phyloP scores from a whole-genome alignment of 2,329 filamentous ascomycete genomes.

The Paradendryphiella salina region DNA sequence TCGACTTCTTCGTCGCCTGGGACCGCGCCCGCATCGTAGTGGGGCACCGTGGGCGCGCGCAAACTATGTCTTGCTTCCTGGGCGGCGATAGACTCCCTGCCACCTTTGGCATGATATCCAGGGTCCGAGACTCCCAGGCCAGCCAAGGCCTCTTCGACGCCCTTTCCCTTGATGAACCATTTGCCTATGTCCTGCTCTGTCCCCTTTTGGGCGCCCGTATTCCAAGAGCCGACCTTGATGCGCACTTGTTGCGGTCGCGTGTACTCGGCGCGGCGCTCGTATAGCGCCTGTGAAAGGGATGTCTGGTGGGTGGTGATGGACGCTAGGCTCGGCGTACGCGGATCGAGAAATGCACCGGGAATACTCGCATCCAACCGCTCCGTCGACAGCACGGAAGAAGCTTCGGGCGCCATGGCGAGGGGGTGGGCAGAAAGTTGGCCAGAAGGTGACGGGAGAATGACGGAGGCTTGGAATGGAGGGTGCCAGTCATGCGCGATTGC shows the following conservation, averaged over 20 bases:
- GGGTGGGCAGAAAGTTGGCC: background rate
- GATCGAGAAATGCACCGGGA: constrained; percentile 55
- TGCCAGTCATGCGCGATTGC: background rate
- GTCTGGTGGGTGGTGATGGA: constrained; percentile 50
- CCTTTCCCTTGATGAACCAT: constrained; percentile 84
- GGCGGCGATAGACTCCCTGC: constrained; percentile 52
- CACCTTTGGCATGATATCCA: constrained; percentile 38
- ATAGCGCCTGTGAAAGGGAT: constrained; percentile 61
- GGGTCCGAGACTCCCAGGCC: constrained; percentile 49
- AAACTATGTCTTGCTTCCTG: constrained; percentile 53
- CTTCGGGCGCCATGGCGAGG: constrained; percentile 36
- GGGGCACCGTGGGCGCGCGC: constrained; percentile 51
- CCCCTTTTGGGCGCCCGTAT: constrained; percentile 81
- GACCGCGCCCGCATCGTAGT: constrained; percentile 52
- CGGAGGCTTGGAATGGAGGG: background rate
- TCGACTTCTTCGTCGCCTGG: constrained; percentile 71
- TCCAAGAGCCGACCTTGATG: constrained; percentile 94
- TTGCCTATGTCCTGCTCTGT: constrained; percentile 84
- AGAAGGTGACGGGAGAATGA: background rate
- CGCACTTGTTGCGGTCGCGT: constrained; percentile 72
- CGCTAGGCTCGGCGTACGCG: constrained; percentile 25
- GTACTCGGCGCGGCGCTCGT: constrained; percentile 77
- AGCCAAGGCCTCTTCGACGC: constrained; percentile 66
- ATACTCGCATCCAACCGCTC: constrained; percentile 50
- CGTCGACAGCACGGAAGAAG: constrained; percentile 31